Base-by-base conservation (phyloP, 306 rosid species). In the Citrullus amarus region DNA sequence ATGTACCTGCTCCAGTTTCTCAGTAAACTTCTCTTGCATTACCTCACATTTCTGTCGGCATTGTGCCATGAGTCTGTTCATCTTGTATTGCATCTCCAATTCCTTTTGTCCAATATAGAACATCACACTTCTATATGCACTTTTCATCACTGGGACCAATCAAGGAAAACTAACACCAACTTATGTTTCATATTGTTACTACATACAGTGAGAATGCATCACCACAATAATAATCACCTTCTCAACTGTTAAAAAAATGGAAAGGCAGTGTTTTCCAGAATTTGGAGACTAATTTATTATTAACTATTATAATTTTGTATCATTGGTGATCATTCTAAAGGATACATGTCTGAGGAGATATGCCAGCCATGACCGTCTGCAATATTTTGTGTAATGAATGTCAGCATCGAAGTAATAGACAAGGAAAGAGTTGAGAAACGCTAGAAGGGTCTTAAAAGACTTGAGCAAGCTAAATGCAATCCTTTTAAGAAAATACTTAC, bases 271-370 rank as follows among this genome's bases (percentile, higher is more conserved):
- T 25, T 48, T 71, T 22, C 18, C 22, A 71, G 28, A 28, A 1
- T 30, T 28, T 28, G 20, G 58, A 48, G 44, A n/a, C 8, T 50
- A 30, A 17, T 28, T 72, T 50, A 28, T 72, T 4, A 28, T 50
- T 48, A 15, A 50, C 7, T 7, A 16, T 73, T 4, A 32, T 50
- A 73, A 73, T 8, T 51, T 73, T 74, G 41, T 16, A 74, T 53
- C 46, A 74, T 8, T 53, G 2, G 12, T 74, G 44, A 55, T 38
- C 34, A 76, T 58, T 38, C 28, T n/a, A 81, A 86, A 88, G 93
- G 99, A 96, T 96, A 96, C 99, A 83, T 85, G 88, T 91, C 87
- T 91, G 97, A n/a, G 99, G 99, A 81, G 97, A 86, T 60, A 93
- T 65, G 78, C 98, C 99, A 7, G 86, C 92, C 97, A 96, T 93